A percentile compares a stretch with the other conserved stretches of the same genome.
These are phyloP conservation scores for Guillardia theta DNA, from an alignment of 78 protist species.

Conservation along the genomic window DNA sequence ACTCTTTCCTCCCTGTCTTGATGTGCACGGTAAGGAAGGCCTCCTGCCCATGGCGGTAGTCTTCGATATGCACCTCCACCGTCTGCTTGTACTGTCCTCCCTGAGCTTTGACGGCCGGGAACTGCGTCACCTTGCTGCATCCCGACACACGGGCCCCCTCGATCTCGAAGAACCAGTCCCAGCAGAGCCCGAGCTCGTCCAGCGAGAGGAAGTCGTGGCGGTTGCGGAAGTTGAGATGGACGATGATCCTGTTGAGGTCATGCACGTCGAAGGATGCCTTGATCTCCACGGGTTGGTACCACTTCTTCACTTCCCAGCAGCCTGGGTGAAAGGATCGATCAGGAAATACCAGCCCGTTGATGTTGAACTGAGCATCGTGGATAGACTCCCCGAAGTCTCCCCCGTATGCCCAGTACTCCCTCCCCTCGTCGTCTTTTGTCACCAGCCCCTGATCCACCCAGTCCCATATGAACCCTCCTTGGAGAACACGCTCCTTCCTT, in stretches of 20 bases:
- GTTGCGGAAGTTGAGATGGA: not conserved
- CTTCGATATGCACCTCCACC: too few species aligned
- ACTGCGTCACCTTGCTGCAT: not conserved
- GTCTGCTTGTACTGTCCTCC: too few species aligned
- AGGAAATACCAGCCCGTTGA: conserved; percentile 46
- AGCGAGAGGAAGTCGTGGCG: not conserved
- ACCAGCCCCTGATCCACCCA: conserved; percentile 50
- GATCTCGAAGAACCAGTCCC: not conserved
- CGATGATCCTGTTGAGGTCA: too few species aligned
- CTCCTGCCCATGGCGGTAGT: too few species aligned
- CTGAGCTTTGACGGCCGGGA: not conserved
- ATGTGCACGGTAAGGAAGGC: not conserved
- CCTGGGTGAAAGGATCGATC: conserved; percentile 1
- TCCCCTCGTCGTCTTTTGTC: not conserved
- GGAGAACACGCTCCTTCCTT: not conserved
- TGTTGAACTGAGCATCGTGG: conserved; percentile 38
- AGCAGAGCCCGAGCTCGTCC: not conserved
- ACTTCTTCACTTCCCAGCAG: not conserved
- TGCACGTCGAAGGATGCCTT: too few species aligned
- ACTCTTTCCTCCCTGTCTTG: not conserved
- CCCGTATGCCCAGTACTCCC: conserved; percentile 49
- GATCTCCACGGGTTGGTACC: not conserved
- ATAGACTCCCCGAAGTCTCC: conserved; percentile 23
- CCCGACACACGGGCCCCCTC: not conserved
- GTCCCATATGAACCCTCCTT: conserved; percentile 61